Base-by-base conservation (phyloP, 1,139 yeast species). In the Diutina rugosa region DNA sequence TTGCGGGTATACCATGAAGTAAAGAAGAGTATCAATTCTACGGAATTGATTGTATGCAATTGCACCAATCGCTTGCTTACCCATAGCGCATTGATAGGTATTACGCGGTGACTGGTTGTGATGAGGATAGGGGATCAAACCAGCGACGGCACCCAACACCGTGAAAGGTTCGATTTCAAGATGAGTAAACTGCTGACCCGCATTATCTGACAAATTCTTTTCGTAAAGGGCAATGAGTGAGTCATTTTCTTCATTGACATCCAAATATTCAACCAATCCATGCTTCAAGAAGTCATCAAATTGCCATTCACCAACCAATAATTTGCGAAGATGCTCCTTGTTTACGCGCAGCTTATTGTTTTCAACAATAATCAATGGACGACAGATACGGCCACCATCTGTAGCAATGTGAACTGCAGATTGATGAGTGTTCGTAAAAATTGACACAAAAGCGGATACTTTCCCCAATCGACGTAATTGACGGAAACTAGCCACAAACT, bases 1-100 rank as follows among this genome's bases (percentile, higher is more conserved):
- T 71, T 93, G 98, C 8, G 99, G 99, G 68, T 95, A 93, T 18
- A 91, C 97, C 97, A 93, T 89, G 63, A 93, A 78, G 68, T 93
- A 93, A 61, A 95, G 76, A 64, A 93, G 74, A 0, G 99, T 95
- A 67, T 93, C 99, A 63, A 93, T 93, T 71, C 99, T 84, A 68
- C 90, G 82, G 73, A 93, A 88, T 72, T 93, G 99, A 70, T 93
- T 93, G 70, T 93, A 93, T 32, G 96, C 97, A 72, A 95, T 95
- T 8, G 98, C 98, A 62, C 99, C 99, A 71, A 93, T 93, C 28
- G 99, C 99, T 74, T 93, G 99, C 76, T 93, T 93, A 83, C 99
- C 99, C 99, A 93, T 93, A 69, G 99, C 99, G 81, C 97, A 93
- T 75, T 93, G 99, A 74, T 93, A 93, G 0, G 99, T 93, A 69